Evolutionary conservation across 768 basidiomycete genomes (phyloP).

Genomic region (Russula earlei): DNA sequence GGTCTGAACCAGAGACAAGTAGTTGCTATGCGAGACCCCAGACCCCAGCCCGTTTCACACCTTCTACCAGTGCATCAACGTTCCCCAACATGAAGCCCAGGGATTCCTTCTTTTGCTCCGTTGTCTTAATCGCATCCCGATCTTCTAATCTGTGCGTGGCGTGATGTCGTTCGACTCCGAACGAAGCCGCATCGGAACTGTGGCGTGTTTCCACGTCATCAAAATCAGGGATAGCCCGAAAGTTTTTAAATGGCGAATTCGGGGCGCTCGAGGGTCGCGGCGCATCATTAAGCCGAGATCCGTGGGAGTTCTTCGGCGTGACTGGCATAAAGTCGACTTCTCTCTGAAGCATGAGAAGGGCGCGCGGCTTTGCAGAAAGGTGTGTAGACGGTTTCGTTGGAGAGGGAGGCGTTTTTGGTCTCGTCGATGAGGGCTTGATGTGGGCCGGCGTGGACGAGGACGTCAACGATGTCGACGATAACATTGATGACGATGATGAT

Average conservation of each 20-base stretch:
- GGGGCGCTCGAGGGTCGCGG: slow-evolving; percentile 17
- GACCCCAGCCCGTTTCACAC: slow-evolving; percentile 76
- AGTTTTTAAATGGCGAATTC: slow-evolving; percentile 13
- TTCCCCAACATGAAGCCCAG: slow-evolving; percentile 81
- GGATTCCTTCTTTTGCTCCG: slow-evolving; percentile 75
- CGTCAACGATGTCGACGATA: slow-evolving; percentile 25
- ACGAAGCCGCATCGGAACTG: slow-evolving; percentile 13
- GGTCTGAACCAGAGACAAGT: background rate
- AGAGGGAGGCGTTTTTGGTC: slow-evolving; percentile 10
- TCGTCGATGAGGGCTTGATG: slow-evolving; percentile 15
- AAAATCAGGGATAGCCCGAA: background rate
- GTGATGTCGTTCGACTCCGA: slow-evolving; percentile 17
- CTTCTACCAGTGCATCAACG: slow-evolving; percentile 83
- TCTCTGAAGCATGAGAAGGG: slow-evolving; percentile 55
- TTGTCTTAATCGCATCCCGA: slow-evolving; percentile 35
- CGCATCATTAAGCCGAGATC: slow-evolving; percentile 27
- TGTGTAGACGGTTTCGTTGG: slow-evolving; percentile 18
- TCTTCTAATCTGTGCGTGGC: slow-evolving; percentile 16
- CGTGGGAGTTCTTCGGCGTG: slow-evolving; percentile 53
- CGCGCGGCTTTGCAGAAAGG: slow-evolving; percentile 30
- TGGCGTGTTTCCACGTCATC: background rate
- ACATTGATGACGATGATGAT: slow-evolving; percentile 17
- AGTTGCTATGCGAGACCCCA: slow-evolving; percentile 56
- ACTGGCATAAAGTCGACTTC: slow-evolving; percentile 68
- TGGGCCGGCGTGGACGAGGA: slow-evolving; percentile 27